Base-by-base conservation (phyloP, 177 flowering plant species). In the Tripterygium wilfordii region DNA sequence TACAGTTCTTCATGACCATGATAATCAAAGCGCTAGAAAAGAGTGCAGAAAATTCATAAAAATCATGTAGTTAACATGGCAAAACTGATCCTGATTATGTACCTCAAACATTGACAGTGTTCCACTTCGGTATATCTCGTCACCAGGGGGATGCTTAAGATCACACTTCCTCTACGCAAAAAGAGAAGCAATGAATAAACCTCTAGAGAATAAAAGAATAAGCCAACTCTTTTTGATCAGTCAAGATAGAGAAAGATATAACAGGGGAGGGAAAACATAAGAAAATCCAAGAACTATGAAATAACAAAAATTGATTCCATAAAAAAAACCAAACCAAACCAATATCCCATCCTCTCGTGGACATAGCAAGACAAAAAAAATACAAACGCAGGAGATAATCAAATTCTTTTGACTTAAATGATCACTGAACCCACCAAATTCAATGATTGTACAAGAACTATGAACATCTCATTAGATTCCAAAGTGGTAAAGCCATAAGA, bases 141-240 rank as follows among this genome's bases (percentile, higher is more conserved):
- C 96, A 61, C 98, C 98, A 30, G 98, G 98, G 16, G 98, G 98
- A 74, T 92, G 97, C 78, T 89, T 92, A 32, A 92, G 91, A 72
- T 89, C 98, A 66, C 98, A 92, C 67, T 92, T 92, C 55, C 66
- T 80, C 96, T 91, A 39, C 62, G 1, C 16, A 27, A 41, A 10
- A 22, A 27, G 32, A 28, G 22, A 10, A 15, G 17, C 19, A n/a
- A n/a, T 36, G 8, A 36, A n/a, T 18, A 36, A n/a, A 36, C 3
- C 4, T 2, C 19, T 2, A n/a, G n/a, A n/a, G 3, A 36, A 36
- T 2, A 36, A n/a, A 36, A 3, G 4, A 36, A 12, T 32, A 20
- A 5, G 3, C 36, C 36, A 3, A 32, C 8, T 32, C 9, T n/a
- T 36, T n/a, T 36, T 18, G 19, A 36, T 4, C 39, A 36, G 39